A percentile compares a stretch with the other conserved stretches of the same genome.
phyloP scores from a whole-genome alignment of 176 grass and related monocot species.

The Carex parvula region DNA sequence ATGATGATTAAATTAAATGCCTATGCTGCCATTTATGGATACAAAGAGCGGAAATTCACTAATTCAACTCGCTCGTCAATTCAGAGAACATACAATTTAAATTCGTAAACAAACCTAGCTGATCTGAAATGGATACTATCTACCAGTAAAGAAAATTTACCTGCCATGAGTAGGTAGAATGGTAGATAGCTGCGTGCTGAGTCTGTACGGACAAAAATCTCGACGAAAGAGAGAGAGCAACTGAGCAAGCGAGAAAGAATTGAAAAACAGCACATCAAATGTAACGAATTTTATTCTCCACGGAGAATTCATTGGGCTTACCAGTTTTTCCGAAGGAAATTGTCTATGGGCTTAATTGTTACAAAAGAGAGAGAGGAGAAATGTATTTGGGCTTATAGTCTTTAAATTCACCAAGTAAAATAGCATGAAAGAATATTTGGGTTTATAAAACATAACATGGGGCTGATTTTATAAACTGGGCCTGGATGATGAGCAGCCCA shows the following conservation, averaged over 20 bases:
- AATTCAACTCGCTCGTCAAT: background rate
- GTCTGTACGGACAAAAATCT: background rate
- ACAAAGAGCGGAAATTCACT: background rate
- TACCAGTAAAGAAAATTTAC: background rate
- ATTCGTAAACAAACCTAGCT: background rate
- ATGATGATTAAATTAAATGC: background rate
- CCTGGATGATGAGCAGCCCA: background rate
- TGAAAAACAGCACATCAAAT: background rate
- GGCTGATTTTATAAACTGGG: background rate
- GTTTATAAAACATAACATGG: background rate
- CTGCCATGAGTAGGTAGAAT: background rate
- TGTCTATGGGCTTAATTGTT: background rate
- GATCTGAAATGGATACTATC: background rate
- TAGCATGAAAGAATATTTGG: background rate
- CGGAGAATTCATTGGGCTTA: background rate
- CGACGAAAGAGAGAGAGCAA: background rate
- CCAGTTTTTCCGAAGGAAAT: background rate
- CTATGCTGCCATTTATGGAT: background rate
- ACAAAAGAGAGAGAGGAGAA: background rate
- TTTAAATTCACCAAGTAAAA: background rate
- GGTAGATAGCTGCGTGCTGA: background rate
- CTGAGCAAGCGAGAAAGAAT: background rate
- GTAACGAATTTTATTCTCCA: background rate
- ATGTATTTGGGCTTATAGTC: background rate
- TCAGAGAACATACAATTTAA: background rate